These are phyloP conservation scores for Paraglomus brasilianum DNA, from an alignment of 192 early-diverging fungal species.

Conservation along the genomic window DNA sequence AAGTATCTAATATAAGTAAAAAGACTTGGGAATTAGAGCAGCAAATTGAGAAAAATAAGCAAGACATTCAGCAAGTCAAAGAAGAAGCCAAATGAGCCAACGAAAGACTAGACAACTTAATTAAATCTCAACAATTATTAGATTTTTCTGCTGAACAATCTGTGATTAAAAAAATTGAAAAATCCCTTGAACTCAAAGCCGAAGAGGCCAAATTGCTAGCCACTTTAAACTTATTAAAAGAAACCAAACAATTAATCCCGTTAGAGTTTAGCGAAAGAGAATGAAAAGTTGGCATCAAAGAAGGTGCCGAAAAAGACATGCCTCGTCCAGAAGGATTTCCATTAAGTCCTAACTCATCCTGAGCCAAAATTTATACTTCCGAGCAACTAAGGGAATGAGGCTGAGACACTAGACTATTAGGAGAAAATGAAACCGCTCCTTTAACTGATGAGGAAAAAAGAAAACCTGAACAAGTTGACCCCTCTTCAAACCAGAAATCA, in stretches of 20 bases:
- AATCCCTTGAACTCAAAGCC: constrained; percentile 20
- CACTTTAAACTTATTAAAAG: constrained; percentile 1
- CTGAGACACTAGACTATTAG: background rate
- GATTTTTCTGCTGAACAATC: constrained; percentile 3
- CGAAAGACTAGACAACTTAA: constrained; percentile 1
- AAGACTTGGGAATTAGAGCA: background rate
- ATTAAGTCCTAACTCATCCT: background rate
- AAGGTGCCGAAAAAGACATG: background rate
- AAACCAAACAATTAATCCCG: constrained; percentile 6
- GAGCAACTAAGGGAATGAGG: constrained; percentile 11
- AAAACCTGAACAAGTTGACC: constrained; percentile 5
- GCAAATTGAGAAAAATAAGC: constrained; percentile 13
- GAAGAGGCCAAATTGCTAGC: constrained; percentile 9
- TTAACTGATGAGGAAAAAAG: background rate
- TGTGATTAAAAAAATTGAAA: constrained; percentile 10
- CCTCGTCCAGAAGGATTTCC: background rate
- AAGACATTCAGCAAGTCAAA: constrained; percentile 7
- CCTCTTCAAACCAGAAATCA: background rate
- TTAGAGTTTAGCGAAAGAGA: background rate
- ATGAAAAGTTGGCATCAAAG: background rate
- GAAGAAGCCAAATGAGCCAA: constrained; percentile 2
- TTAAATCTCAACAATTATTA: background rate
- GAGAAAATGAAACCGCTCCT: constrained; percentile 7
- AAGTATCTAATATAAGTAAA: background rate
- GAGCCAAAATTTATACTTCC: constrained; percentile 5